Percentiles rank a stretch among this genome's conserved stretches.
These are phyloP conservation scores for Kodamaea sp. DNA, from an alignment of 1,139 yeast species.

Conservation along the genomic window DNA sequence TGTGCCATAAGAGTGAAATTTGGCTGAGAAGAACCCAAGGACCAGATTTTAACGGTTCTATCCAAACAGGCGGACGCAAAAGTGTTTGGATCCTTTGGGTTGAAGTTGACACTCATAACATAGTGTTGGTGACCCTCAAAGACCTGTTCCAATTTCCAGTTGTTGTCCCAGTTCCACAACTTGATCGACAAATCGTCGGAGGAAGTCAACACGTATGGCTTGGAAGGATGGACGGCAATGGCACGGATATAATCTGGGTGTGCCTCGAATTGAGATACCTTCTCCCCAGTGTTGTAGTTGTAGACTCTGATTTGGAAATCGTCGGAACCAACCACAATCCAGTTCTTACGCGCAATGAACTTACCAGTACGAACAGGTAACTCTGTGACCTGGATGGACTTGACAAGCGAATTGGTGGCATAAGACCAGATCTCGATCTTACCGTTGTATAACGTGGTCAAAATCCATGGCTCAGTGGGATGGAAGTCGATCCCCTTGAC, in stretches of 20 bases:
- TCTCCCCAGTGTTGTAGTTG: conserved; percentile 94
- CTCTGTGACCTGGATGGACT: conserved; percentile 77
- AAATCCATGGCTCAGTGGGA: conserved; percentile 96
- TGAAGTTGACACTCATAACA: conserved; percentile 91
- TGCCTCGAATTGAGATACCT: conserved; percentile 92
- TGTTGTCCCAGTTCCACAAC: conserved; percentile 96
- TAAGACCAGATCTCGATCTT: conserved; percentile 91
- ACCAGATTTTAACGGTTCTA: conserved; percentile 96
- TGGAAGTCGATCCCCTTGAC: conserved; percentile 98
- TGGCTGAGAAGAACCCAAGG: conserved; percentile 84
- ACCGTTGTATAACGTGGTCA: conserved; percentile 83
- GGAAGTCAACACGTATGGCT: conserved; percentile 84
- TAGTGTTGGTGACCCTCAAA: conserved; percentile 97
- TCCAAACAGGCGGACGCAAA: conserved; percentile 97
- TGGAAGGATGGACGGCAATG: conserved; percentile 90
- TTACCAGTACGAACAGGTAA: conserved; percentile 95
- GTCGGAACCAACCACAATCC: conserved; percentile 96
- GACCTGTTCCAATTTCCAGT: conserved; percentile 86
- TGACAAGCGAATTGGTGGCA: conserved; percentile 63
- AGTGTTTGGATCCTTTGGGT: conserved; percentile 96
- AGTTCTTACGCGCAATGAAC: conserved; percentile 92
- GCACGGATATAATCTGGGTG: conserved; percentile 96
- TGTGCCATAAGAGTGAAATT: conserved; percentile 92
- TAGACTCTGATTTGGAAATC: conserved; percentile 92
- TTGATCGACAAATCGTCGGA: conserved; percentile 91